Base-by-base conservation (phyloP, 129 eudicot genomes). In the Flaveria bidentis region DNA sequence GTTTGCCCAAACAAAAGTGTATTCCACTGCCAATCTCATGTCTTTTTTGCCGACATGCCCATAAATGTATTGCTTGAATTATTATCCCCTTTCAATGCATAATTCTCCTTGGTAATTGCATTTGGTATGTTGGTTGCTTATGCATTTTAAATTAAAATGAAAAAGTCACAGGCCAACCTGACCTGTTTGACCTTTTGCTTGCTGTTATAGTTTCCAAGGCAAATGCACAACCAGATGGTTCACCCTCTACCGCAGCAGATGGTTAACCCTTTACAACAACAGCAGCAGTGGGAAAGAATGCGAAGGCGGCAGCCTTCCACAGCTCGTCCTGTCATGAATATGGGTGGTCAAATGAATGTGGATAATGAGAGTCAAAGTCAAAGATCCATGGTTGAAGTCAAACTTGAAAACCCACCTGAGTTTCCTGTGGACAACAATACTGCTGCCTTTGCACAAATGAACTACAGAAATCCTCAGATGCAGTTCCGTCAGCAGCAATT, bases 351-450 rank as follows among this genome's bases (percentile, higher is more conserved):
- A 78, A 82, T 84, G 80, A 91, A 71, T 66, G 56, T 83, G 77
- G 84, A 82, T 77, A 85, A 78, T 51, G 98, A 91, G 58, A 89
- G 89, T 74, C 90, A 88, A 71, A 90, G 89, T 76, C 90, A 88
- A 41, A 86, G 97, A 51, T 91, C 97, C 26, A 65, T 94, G 75
- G 90, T 91, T 50, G 89, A 94, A 85, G 99, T 94, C 67, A 91
- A 94, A 81, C 80, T 87, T 80, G 99, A 94, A 73, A 88, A 87
- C 81, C 88, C 87, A 45, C 22, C 96, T 15, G 97, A 94, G 56
- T 86, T 87, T 70, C 97, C 97, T 11, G 50, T 87, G 76, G 99
- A 94, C 56, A 80, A 56, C 58, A 82, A 82, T 76, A 82, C 80
- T 75, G 84, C 85, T 78, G 76, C 90, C 68, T 89, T 91, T 72